Base-by-base conservation (phyloP, 352 stramenopile genomes). In the Pythium guiyangense region DNA sequence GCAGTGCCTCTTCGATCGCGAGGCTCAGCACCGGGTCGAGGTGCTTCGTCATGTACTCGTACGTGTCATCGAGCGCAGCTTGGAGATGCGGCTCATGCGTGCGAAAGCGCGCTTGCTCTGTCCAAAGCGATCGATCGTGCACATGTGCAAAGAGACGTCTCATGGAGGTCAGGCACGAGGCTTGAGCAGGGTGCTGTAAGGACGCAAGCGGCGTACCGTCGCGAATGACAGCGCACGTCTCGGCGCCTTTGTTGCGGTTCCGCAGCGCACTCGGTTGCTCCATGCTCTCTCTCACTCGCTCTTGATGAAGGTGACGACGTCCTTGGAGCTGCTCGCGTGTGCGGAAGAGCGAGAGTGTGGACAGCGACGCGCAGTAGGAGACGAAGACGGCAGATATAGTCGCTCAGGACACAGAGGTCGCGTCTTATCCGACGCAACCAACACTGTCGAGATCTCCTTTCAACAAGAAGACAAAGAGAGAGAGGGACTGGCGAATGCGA, bases 11-110 rank as follows among this genome's bases (percentile, higher is more conserved):
- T 57, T 92, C 83, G 10, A 92, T 73, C 5, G 77, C 78, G 37
- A 74, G 68, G 40, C 57, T 79, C 48, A 92, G 60, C 31, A 91
- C 54, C 0, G 78, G 80, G 39, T 92, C 78, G 20, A 89, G 52
- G 42, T 86, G 64, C 59, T 81, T 79, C 14, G 73, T 73, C 49
- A 90, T 86, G 61, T 90, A 91, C 29, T 88, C 67, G 55, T 92
- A 90, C 44, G 85, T 63, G 18, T 75, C 72, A 4, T 88, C 59
- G 6, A 92, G 61, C 18, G 73, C 52, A 6, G 70, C 54, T 43
- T 75, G 61, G 6, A 91, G 73, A 27, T 74, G 55, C 6, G 73
- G 60, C 39, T 92, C 78, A 27, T 88, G 73, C 14, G 70, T 54
- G 2, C 63, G 57, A 60, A 79, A 89, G 12, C 83, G 77, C 22